Percentiles rank a stretch among this genome's conserved stretches.
Evolutionary conservation across 2,329 filamentous ascomycete genomes (phyloP).

Genomic region (Trichophyton simii): DNA sequence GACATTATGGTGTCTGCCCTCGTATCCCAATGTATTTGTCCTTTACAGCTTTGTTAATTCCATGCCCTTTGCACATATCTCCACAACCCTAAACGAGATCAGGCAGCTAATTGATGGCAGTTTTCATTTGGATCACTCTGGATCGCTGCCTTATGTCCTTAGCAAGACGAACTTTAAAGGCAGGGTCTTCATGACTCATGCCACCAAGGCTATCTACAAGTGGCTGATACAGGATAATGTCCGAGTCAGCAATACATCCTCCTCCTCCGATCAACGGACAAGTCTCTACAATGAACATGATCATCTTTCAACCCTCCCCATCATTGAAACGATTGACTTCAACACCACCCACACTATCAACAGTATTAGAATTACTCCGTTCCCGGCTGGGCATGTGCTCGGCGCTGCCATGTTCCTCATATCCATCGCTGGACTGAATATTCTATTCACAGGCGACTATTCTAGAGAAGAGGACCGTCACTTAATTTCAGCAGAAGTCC

Average conservation of each 20-base stretch:
- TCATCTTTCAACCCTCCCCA: constrained; percentile 80
- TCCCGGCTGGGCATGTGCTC: constrained; percentile 93
- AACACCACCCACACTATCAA: constrained; percentile 96
- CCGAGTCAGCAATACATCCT: constrained; percentile 62
- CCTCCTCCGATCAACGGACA: constrained; percentile 49
- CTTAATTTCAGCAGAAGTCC: constrained; percentile 84
- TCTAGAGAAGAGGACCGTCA: constrained; percentile 91
- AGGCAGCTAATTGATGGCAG: constrained; percentile 35
- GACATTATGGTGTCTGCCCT: not conserved
- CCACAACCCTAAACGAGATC: not conserved
- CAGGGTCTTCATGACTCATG: constrained; percentile 97
- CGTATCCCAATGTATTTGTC: not conserved
- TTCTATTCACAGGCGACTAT: constrained; percentile 96
- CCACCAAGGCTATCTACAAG: constrained; percentile 98
- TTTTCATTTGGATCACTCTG: constrained; percentile 98
- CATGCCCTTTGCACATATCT: not conserved
- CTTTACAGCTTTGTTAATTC: not conserved
- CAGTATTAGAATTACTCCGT: constrained; percentile 91
- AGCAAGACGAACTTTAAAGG: constrained; percentile 97
- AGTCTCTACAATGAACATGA: constrained; percentile 88
- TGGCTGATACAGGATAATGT: constrained; percentile 98
- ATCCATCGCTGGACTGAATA: constrained; percentile 91
- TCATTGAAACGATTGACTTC: constrained; percentile 96
- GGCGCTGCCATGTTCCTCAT: constrained; percentile 97
- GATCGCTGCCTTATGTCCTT: constrained; percentile 91